These are phyloP conservation scores for Neurospora sp. DNA, from an alignment of 495 filamentous ascomycete species.

Conservation along the genomic window DNA sequence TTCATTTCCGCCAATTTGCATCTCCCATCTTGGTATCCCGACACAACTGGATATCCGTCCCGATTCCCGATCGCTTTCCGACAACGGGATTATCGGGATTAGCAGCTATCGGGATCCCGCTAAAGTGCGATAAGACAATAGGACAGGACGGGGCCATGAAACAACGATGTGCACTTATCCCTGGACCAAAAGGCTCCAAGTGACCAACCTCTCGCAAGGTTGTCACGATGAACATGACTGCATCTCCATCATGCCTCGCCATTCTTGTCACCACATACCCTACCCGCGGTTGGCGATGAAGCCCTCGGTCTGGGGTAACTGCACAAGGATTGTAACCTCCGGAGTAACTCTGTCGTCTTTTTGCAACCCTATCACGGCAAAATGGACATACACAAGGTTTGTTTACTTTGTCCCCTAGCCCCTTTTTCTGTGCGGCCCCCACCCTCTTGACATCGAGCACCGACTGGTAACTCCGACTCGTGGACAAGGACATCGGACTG, in stretches of 20 bases:
- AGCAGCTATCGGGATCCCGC: neutral
- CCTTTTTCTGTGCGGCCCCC: neutral
- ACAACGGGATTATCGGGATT: neutral
- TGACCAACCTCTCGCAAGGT: neutral
- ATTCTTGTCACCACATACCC: neutral
- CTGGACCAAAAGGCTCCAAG: neutral
- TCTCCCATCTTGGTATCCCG: neutral
- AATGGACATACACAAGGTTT: neutral
- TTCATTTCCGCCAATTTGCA: neutral
- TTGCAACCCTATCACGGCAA: neutral
- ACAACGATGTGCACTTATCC: neutral
- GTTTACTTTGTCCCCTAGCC: neutral
- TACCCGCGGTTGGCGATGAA: neutral
- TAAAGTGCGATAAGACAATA: neutral
- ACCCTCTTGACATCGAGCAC: neutral
- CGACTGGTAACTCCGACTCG: neutral
- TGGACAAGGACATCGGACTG: neutral
- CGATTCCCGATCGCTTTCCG: neutral
- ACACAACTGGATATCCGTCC: neutral
- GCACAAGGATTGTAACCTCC: neutral
- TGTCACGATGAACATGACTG: neutral
- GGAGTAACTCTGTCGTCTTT: neutral
- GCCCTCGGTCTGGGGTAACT: neutral
- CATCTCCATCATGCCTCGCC: neutral
- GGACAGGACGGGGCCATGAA: neutral